Percentiles rank a stretch among this genome's conserved stretches.
Evolutionary conservation across 306 rosid species (phyloP).

Genomic region (Chamaecrista fasciculata): DNA sequence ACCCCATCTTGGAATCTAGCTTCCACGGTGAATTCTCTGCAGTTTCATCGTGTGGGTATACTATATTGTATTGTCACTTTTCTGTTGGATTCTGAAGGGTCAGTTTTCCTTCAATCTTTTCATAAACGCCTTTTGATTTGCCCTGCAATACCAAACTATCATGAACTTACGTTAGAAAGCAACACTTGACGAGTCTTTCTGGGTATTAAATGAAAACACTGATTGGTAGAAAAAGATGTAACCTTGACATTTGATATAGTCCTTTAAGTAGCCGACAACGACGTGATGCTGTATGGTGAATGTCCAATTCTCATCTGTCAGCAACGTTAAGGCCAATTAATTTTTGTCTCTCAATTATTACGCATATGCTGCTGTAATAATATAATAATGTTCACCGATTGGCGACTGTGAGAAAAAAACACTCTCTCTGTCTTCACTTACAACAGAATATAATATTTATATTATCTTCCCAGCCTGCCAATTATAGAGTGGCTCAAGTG

Average conservation of each 20-base stretch:
- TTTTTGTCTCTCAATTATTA: conserved; percentile 39
- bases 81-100: conserved; percentile 1
- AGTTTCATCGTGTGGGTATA: conserved; percentile 2
- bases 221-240: conserved; percentile 27
- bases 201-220: neutral
- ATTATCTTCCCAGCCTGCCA: neutral
- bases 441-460: conserved; percentile 22
- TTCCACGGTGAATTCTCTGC: neutral
- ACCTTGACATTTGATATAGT: conserved; percentile 28
- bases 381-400: neutral
- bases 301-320: conserved; percentile 34
- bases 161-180: conserved; percentile 24
- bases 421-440: conserved; percentile 20
- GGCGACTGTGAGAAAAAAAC: conserved; percentile 25
- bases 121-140: neutral
- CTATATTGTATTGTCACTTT: neutral
- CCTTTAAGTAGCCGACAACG: conserved; percentile 32
- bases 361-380: neutral
- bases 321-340: conserved; percentile 26
- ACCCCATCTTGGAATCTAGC: conserved; percentile 10
- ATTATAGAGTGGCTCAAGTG: conserved; percentile 24
- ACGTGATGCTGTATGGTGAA: conserved; percentile 32
- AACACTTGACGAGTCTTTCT: neutral
- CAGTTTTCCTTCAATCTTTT: neutral
- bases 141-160: neutral